Evolutionary conservation across 2,329 filamentous ascomycete species (phyloP).

Genomic region (Alternaria sp.): DNA sequence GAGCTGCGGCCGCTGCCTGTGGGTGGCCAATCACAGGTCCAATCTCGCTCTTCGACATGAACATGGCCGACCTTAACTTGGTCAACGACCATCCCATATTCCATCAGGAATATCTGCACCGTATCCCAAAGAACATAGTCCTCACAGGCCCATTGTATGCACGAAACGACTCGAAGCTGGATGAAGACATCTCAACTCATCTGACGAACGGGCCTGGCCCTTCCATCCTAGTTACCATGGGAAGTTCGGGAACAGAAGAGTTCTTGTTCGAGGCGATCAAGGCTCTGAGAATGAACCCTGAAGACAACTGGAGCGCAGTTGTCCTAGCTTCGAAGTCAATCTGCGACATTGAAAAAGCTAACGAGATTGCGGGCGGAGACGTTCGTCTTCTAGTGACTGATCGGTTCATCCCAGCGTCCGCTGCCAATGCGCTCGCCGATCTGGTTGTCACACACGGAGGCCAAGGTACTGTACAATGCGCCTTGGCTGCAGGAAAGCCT

Average conservation of each 20-base stretch:
- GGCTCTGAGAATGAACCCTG: slow-evolving; percentile 34
- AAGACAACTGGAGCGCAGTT: slow-evolving; percentile 44
- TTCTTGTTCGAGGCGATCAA: slow-evolving; percentile 46
- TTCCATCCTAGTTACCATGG: slow-evolving; percentile 45
- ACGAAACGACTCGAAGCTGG: slow-evolving; percentile 32
- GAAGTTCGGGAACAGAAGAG: slow-evolving; percentile 43
- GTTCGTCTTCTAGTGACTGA: slow-evolving; percentile 42
- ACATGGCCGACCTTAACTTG: slow-evolving; percentile 47
- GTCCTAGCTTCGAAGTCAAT: slow-evolving; percentile 45
- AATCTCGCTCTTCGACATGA: slow-evolving; percentile 48
- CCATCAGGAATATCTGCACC: slow-evolving; percentile 43
- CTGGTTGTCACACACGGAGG: slow-evolving; percentile 44
- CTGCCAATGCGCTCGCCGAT: slow-evolving; percentile 42
- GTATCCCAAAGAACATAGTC: slow-evolving; percentile 43
- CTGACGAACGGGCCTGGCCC: slow-evolving; percentile 34
- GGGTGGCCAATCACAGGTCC: slow-evolving; percentile 44
- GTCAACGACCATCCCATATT: slow-evolving; percentile 48
- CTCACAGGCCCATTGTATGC: slow-evolving; percentile 43
- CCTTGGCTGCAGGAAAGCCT: slow-evolving; percentile 44
- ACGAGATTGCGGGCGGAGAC: slow-evolving; percentile 34
- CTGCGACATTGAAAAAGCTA: slow-evolving; percentile 41
- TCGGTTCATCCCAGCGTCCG: slow-evolving; percentile 42
- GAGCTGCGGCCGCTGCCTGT: slow-evolving; percentile 39
- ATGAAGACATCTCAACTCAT: slow-evolving; percentile 40
- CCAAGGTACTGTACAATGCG: slow-evolving; percentile 46